Evolutionary conservation across 768 basidiomycete genomes (phyloP).

Genomic region (Termitomyces sp.): DNA sequence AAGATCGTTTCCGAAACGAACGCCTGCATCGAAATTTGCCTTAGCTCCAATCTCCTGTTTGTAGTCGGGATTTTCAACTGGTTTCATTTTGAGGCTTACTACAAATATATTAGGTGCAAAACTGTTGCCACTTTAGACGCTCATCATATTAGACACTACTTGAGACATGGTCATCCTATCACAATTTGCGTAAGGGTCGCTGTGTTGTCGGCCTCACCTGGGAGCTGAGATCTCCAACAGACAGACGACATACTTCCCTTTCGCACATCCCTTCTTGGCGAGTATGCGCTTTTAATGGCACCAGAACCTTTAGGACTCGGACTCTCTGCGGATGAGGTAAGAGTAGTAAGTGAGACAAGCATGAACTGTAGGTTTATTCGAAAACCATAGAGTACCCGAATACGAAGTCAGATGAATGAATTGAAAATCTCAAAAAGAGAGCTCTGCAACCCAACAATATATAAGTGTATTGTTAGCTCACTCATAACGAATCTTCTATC

Average conservation of each 20-base stretch:
- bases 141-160: slow-evolving; percentile 69
- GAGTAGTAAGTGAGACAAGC: slow-evolving; percentile 53
- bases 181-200: slow-evolving; percentile 56
- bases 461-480: too few relatives aligned
- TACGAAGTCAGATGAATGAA: background rate
- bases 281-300: slow-evolving; percentile 78
- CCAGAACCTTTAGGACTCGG: slow-evolving; percentile 68
- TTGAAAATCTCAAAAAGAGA: background rate
- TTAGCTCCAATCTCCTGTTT: slow-evolving; percentile 73
- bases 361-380: slow-evolving; percentile 33
- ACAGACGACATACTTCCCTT: slow-evolving; percentile 83
- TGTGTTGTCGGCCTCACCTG: background rate
- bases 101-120: slow-evolving; percentile 44
- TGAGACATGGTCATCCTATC: slow-evolving; percentile 59
- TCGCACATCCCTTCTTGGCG: slow-evolving; percentile 64
- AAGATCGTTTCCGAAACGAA: slow-evolving; percentile 45
- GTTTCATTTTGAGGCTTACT: background rate
- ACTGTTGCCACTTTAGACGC: slow-evolving; percentile 58
- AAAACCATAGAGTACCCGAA: background rate
- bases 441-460: background rate
- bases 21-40: slow-evolving; percentile 73
- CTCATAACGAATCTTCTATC: background rate
- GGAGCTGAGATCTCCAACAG: slow-evolving; percentile 27
- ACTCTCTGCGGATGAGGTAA: slow-evolving; percentile 51
- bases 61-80: slow-evolving; percentile 17